These are phyloP conservation scores for Pilatotrama ljubarskyi DNA, from an alignment of 768 basidiomycete species.

Conservation along the genomic window DNA sequence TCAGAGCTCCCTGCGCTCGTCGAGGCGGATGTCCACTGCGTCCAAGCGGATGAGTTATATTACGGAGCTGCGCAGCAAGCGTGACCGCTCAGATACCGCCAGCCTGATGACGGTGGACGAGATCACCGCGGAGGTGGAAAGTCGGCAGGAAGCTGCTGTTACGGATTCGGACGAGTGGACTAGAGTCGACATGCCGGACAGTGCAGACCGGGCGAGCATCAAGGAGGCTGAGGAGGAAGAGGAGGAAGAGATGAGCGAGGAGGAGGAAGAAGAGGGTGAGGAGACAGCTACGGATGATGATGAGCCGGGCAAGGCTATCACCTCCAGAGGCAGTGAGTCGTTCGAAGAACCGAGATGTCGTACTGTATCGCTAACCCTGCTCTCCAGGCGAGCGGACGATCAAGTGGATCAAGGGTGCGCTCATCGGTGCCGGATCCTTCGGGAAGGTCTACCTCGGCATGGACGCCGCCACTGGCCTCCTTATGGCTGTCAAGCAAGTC, in stretches of 20 bases:
- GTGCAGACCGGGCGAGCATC: conserved; percentile 35
- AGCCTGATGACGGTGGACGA: conserved; percentile 96
- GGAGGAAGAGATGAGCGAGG: conserved; percentile 44
- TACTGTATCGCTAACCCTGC: not conserved
- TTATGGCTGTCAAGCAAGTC: conserved; percentile 99
- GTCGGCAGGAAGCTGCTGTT: conserved; percentile 50
- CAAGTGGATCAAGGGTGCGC: conserved; percentile 96
- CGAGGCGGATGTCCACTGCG: conserved; percentile 39
- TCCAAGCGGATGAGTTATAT: conserved; percentile 77
- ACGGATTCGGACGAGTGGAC: conserved; percentile 67
- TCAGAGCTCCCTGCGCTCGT: conserved; percentile 41
- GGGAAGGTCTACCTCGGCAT: conserved; percentile 95
- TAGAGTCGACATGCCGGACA: conserved; percentile 59
- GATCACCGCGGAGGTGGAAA: conserved; percentile 95
- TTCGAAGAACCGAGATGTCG: not conserved
- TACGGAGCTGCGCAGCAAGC: conserved; percentile 77
- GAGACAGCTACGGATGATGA: conserved; percentile 42
- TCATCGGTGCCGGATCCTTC: conserved; percentile 94
- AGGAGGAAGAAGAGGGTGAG: conserved; percentile 49
- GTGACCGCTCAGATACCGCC: conserved; percentile 85
- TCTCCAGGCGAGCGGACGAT: conserved; percentile 53
- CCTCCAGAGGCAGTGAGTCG: conserved; percentile 52
- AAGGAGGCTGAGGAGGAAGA: conserved; percentile 42
- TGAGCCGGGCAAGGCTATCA: conserved; percentile 53
- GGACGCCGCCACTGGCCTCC: conserved; percentile 85